A percentile compares a stretch with the other conserved stretches of the same genome.
Conservation (phyloP, 257 asterid species). For the Solanum piurae region DNA sequence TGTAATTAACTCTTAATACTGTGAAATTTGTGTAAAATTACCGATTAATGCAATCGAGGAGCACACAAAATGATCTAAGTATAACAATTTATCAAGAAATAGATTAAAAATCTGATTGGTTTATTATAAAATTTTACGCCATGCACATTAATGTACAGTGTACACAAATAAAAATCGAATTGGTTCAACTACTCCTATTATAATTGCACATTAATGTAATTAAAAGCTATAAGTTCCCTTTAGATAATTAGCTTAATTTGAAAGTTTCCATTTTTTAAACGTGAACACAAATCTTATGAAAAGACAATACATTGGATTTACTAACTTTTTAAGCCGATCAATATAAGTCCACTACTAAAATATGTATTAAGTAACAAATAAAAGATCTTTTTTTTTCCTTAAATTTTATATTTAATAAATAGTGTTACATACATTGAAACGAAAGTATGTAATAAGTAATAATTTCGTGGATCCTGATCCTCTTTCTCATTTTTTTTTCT, state of each 20-base stretch:
- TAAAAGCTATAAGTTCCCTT: not conserved
- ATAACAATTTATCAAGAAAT: not conserved
- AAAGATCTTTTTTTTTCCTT: no score
- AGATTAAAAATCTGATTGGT: not conserved
- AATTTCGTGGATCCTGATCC: not conserved
- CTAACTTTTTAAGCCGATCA: not conserved
- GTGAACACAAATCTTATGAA: not conserved
- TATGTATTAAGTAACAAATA: no score
- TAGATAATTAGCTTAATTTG: not conserved
- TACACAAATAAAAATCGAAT: not conserved
- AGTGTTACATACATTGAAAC: fast-evolving
- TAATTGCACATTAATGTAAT: not conserved
- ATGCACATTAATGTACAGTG: not conserved
- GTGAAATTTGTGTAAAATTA: no score
- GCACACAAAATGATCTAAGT: not conserved
- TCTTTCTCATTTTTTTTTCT: not conserved
- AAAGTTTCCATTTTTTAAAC: not conserved
- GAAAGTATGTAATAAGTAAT: not conserved
- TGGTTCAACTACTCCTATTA: not conserved
- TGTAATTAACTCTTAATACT: no score
- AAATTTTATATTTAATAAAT: no score
- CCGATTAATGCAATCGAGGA: not conserved
- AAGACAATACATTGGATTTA: not conserved
- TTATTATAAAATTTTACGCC: not conserved
- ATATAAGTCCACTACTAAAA: not conserved